Conservation (phyloP, 2,329 filamentous ascomycete species). For the Chrysoporthe deuterocubensis region DNA sequence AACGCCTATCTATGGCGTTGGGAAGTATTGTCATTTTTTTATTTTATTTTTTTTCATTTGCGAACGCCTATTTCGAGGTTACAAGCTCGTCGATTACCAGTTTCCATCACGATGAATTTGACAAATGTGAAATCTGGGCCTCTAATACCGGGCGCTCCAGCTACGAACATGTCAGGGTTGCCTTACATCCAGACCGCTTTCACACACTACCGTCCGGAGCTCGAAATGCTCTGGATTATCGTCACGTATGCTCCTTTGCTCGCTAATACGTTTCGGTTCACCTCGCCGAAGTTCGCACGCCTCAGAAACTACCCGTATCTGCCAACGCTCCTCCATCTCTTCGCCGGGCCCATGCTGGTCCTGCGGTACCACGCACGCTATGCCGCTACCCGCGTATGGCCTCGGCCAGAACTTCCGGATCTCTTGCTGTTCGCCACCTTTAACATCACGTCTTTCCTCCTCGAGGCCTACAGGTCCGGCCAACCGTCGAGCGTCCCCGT, state of each 20-base stretch:
- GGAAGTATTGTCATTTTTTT: neutral
- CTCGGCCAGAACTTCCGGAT: conserved; percentile 15
- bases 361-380: conserved; percentile 23
- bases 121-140: conserved; percentile 2
- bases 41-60: neutral
- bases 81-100: neutral
- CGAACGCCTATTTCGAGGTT: neutral
- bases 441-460: conserved; percentile 15
- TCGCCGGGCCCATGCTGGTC: conserved; percentile 3
- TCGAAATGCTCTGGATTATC: conserved; percentile 21
- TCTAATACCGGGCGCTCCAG: neutral
- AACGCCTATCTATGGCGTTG: neutral
- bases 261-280: neutral
- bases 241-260: conserved; percentile 19
- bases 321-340: conserved; percentile 13
- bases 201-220: conserved; percentile 19
- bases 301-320: conserved; percentile 13
- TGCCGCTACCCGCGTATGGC: conserved; percentile 17
- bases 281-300: conserved; percentile 16
- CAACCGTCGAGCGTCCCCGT: neutral
- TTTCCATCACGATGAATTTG: conserved; percentile 3
- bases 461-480: conserved; percentile 1
- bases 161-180: conserved; percentile 3
- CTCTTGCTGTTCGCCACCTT: conserved; percentile 17
- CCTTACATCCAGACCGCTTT: neutral